Base-by-base conservation (phyloP, 164 flowering plant species). In the Vitis vinifera region DNA sequence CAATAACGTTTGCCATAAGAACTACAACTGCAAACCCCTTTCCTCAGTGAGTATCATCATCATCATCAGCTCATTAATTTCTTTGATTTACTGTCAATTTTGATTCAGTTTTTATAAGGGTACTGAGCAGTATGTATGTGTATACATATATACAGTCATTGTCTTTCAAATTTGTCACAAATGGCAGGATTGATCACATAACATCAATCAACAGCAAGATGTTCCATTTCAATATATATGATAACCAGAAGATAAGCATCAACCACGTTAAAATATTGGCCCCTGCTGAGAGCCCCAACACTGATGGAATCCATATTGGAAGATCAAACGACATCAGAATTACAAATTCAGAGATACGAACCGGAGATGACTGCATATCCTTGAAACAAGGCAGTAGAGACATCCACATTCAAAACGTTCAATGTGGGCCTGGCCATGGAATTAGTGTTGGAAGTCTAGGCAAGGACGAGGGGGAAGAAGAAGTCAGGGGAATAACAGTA, bases 271-370 rank as follows among this genome's bases (percentile, higher is more conserved):
- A 51, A 3, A 67, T 85, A 10, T 2, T 30, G 1, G 86, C 88
- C 16, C 88, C 86, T 7, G 78, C 14, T 0, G 69, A 75, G 15
- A 81, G 88, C 67, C 81, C 76, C 37, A 87, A 86, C 83, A 84
- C 89, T 0, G 91, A 87, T 44, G 91, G 91, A 0, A 82, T 87
- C 70, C 88, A 86, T 62, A 58, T 82, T 8, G 84, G 79, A 2
- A 30, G 31, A 19, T 77, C 83, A 2, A 44, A 14, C 2, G 1
- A 16, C 14, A 63, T 87, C 60, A 47, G 14, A 1, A 59, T 87
- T 29, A 4, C 68, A 0, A 60, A 60, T 12, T 49, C 72, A 15
- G 10, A 3, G 9, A 87, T 87, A 0, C 73, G 62, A 6, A 86
- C 88, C 0, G 91, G 89, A 0, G 91, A 87, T 37, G 89, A 87